phyloP scores from a whole-genome alignment of 2,329 filamentous ascomycete species.

The Ilyonectria sp. region DNA sequence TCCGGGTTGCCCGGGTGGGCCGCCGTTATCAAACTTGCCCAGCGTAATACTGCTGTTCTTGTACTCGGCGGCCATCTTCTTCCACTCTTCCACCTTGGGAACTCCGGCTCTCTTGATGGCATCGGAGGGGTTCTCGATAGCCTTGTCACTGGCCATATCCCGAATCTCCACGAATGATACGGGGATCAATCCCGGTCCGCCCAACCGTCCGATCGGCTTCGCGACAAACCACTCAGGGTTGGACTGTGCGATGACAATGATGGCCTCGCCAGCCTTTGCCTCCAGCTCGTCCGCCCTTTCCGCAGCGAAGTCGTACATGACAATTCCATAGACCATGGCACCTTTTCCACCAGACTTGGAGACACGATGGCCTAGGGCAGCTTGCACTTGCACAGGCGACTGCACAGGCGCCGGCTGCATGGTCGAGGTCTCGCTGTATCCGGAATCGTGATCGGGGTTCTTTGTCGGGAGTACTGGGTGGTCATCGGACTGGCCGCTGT shows the following conservation, averaged over 20 bases:
- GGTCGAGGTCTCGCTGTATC: slow-evolving; percentile 70
- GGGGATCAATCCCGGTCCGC: slow-evolving; percentile 94
- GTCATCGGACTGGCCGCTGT: slow-evolving; percentile 82
- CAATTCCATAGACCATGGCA: slow-evolving; percentile 95
- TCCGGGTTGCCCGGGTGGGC: slow-evolving; percentile 46
- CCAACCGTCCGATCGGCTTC: slow-evolving; percentile 97
- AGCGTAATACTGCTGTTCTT: slow-evolving; percentile 99
- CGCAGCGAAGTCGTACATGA: slow-evolving; percentile 96
- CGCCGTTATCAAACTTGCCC: slow-evolving; percentile 83
- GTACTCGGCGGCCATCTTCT: slow-evolving; percentile 99
- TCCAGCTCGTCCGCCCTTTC: slow-evolving; percentile 97
- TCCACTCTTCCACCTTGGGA: slow-evolving; percentile 98
- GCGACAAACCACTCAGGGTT: slow-evolving; percentile 99
- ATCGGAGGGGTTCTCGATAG: slow-evolving; percentile 85
- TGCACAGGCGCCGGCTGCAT: slow-evolving; percentile 37
- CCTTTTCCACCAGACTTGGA: slow-evolving; percentile 72
- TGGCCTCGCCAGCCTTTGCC: slow-evolving; percentile 94
- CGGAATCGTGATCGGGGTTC: slow-evolving; percentile 88
- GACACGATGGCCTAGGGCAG: slow-evolving; percentile 58
- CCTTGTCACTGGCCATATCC: slow-evolving; percentile 90
- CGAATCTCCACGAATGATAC: slow-evolving; percentile 97
- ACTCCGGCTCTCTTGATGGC: slow-evolving; percentile 92
- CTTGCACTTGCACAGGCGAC: slow-evolving; percentile 31
- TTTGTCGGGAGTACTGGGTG: slow-evolving; percentile 65
- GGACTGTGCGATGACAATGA: slow-evolving; percentile 98